Base-by-base conservation (phyloP, 768 basidiomycete genomes). In the Leccinum aurantiacum region DNA sequence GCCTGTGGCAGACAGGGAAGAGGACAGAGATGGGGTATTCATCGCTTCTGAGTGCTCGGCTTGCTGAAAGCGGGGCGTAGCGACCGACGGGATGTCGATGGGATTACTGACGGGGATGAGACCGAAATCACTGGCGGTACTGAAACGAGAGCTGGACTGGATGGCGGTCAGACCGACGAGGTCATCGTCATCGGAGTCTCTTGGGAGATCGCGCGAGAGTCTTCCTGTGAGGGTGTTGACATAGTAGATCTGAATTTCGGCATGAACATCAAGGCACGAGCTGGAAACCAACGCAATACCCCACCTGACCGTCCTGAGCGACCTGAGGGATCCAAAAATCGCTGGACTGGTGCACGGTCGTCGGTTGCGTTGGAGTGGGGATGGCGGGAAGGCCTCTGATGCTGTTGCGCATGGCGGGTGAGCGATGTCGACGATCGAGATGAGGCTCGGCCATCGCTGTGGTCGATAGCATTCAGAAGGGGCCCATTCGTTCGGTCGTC, bases 241-340 rank as follows among this genome's bases (percentile, higher is more conserved):
- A 76, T 97, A 98, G 78, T 87, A 95, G 69, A 98, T 93, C 95
- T 97, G 57, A 14, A 14, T 37, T 61, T 27, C 33, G 33, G 22
- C 31, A 9, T 25, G 22, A n/a, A 29, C 5, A n/a, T 50, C 54
- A 53, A 10, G 15, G 31, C 38, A 35, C 25, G 65, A 54, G 31
- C 9, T 47, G 10, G 17, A 22, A 24, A 33, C 4, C 44, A 59
- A 60, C 57, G 58, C 19, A 53, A 31, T 35, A 59, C 73, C 79
- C 64, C 66, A 94, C 93, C 84, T 91, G 91, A 60, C 93, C 91
- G 63, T 89, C 84, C 14, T 80, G 73, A 2, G 90, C 88, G 53
- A 96, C 84, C 67, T 88, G 85, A 10, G 95, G 95, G 65, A 95
- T 87, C 95, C 95, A 98, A 71, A 89, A 95, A 66, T 95, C 90